phyloP scores from a whole-genome alignment of 2,329 filamentous ascomycete species.

The Aspergillus ibericus region DNA sequence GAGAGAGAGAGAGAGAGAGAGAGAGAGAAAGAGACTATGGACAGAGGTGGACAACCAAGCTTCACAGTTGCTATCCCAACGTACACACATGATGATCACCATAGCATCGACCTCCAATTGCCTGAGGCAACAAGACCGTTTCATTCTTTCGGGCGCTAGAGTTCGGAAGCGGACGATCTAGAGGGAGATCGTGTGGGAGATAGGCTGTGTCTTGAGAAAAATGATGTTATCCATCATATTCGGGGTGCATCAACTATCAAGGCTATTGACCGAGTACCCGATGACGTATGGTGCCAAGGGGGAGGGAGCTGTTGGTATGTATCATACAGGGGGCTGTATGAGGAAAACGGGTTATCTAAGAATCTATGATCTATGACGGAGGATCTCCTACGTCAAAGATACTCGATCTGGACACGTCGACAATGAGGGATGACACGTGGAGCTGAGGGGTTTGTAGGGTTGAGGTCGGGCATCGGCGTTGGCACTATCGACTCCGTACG shows the following conservation, averaged over 20 bases:
- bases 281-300: neutral
- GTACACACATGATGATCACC: neutral
- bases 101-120: neutral
- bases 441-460: constrained; percentile 10
- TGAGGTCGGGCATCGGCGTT: neutral
- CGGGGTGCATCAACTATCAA: neutral
- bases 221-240: constrained; percentile 2
- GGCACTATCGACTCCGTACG: too few relatives aligned
- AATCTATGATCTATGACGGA: constrained; percentile 5
- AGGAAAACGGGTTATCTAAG: neutral
- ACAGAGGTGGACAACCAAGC: neutral
- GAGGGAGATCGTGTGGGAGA: constrained; percentile 5
- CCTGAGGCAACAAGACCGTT: constrained; percentile 1
- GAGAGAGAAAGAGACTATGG: too few relatives aligned
- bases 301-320: neutral
- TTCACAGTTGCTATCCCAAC: neutral
- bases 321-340: neutral
- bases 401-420: constrained; percentile 16
- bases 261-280: neutral
- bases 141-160: neutral
- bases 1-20: too few relatives aligned
- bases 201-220: neutral
- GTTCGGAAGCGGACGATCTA: neutral
- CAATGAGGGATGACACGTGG: constrained; percentile 16
- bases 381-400: neutral